phyloP scores from a whole-genome alignment of 768 basidiomycete genomes.

The Mycena epipterygia region DNA sequence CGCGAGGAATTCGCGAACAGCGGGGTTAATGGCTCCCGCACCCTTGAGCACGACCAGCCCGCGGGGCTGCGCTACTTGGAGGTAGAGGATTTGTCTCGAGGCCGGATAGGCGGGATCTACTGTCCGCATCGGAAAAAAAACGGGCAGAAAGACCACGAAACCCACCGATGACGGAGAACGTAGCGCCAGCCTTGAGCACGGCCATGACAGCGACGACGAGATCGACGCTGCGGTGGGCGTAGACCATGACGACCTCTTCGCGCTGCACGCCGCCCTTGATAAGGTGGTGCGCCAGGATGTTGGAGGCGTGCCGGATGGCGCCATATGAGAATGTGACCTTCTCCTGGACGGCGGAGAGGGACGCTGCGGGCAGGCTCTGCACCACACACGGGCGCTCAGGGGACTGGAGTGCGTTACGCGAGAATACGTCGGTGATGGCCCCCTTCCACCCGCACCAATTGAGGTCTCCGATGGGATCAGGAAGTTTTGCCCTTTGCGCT shows the following conservation, averaged over 20 bases:
- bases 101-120: constrained; percentile 97
- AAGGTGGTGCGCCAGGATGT: constrained; percentile 92
- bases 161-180: constrained; percentile 96
- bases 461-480: constrained; percentile 88
- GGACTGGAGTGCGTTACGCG: constrained; percentile 82
- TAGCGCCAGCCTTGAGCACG: constrained; percentile 94
- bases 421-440: constrained; percentile 96
- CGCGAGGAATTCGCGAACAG: constrained; percentile 87
- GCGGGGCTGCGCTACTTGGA: constrained; percentile 92
- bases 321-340: constrained; percentile 80
- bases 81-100: constrained; percentile 91
- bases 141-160: constrained; percentile 21
- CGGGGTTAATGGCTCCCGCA: constrained; percentile 83
- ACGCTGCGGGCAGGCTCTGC: constrained; percentile 71
- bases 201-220: constrained; percentile 98
- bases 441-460: constrained; percentile 99
- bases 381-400: constrained; percentile 93
- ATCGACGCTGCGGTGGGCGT: constrained; percentile 96
- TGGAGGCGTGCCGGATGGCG: constrained; percentile 86
- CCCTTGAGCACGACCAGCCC: constrained; percentile 92
- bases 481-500: constrained; percentile 76
- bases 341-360: constrained; percentile 61
- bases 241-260: constrained; percentile 98
- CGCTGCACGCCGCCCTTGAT: constrained; percentile 87
- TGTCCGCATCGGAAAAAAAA: neutral